phyloP scores from a whole-genome alignment of 176 grass and related monocot genomes.

The Hordeum vulgare region MorexV3_pseudomolecules_assembly NC_058519.1:628307689-628308188 shows the following conservation, averaged over 20 bases:
- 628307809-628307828: background rate
- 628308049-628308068: background rate
- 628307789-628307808: slow-evolving; percentile 4
- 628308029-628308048: background rate
- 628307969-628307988: background rate
- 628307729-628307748: background rate
- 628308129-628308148: slow-evolving; percentile 1
- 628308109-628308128: background rate
- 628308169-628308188: background rate
- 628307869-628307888: slow-evolving; percentile 5
- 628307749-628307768: background rate
- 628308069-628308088: background rate
- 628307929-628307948: background rate
- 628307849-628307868: background rate
- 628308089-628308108: background rate
- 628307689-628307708: slow-evolving; percentile 18
- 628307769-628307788: background rate
- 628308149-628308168: background rate
- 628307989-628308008: background rate
- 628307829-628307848: background rate
- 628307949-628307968: background rate
- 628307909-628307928: background rate
- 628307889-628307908: background rate
- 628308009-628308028: background rate
- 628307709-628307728: background rate